Evolutionary conservation across 208 protist genomes (phyloP), one percentile per base, ranked within the genome.

Genomic region (Leishmania guyanensis): DNA sequence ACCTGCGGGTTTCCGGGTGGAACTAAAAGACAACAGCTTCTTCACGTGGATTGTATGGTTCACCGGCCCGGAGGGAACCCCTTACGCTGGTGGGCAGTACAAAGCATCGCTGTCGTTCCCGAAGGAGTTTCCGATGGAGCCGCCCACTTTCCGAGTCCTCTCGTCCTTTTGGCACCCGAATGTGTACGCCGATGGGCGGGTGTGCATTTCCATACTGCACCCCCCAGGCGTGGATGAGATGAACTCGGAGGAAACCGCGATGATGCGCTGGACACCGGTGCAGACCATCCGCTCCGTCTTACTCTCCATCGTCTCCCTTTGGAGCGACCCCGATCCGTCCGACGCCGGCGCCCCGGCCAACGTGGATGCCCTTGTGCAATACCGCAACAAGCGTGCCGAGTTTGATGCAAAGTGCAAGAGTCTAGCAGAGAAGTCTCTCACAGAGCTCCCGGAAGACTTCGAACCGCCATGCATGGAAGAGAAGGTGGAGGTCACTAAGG

Each of bases 131-230:
- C 99, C 99, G 22, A 99, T 99, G 91, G 89, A 91, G 78, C 99
- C 99, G 46, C 99, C 99, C 1, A 90, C 87, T 12, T 97, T 99
- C 77, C 90, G 92, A 43, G 99, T 99, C 71, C 79, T 97, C 8
- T 99, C 97, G 4, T 90, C 90, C 20, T 98, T 99, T 84, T 99
- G 98, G 97, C 99, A 99, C 90, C 99, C 99, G n/a, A 99, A 99
- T 82, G 93, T 97, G 53, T 99, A 99, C 80, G 62, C 80, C 14
- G 95, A 99, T 71, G 99, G 99, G 5, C 84, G 89, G 26, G 98
- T 99, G 69, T 99, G 99, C 91, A 99, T 99, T 82, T 98, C 94
- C 69, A 99, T 99, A 84, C 93, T 99, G 48, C 99, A 99, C 81
- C 92, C 98, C 12, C 98, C 99, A 0, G 98, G 98, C 58, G 98